Base-by-base conservation (phyloP, 2,329 filamentous ascomycete species). In the Fusarium nematophilum region DNA sequence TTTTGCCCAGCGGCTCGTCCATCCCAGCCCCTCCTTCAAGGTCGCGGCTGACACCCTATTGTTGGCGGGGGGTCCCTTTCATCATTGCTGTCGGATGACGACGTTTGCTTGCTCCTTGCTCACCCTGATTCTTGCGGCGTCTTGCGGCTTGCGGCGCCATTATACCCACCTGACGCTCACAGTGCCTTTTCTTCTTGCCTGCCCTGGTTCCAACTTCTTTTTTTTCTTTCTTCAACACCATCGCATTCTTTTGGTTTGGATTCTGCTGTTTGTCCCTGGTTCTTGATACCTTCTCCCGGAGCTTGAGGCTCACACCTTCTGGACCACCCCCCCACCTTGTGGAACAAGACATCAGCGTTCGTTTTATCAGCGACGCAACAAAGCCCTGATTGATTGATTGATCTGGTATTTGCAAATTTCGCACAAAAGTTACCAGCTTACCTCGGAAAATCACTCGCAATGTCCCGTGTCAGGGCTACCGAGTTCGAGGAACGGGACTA, bases 401-500 rank as follows among this genome's bases (percentile, higher is more conserved):
- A 18, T n/a, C 31, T 62, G 53, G 43, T 39, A 26, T 55, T 37
- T n/a, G 30, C 33, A 51, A 48, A 38, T 38, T 44, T 56, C 40
- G 36, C 34, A 60, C 27, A 44, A 47, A 48, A 54, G 42, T 27
- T 31, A 36, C 36, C 36, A 53, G 27, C 44, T 51, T 23, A 47
- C 36, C n/a, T n/a, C n/a, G n/a, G n/a, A n/a, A n/a, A n/a, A n/a
- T 33, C 34, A 42, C 36, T 43, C 44, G 60, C 37, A 56, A 74
- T 73, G 72, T 62, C 70, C 53, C 56, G 69, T 21, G 62, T 61
- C 42, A 67, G 68, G 45, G 59, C 64, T 21, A 76, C 73, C 64
- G 79, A 80, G 8, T 76, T 80, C 53, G 79, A 81, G 58, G 81
- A 83, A 57, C 76, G 77, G 60, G 80, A 83, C 52, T 76, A 73